Evolutionary conservation across 2,329 filamentous ascomycete species (phyloP).

Genomic region (Neonectria punicea): DNA sequence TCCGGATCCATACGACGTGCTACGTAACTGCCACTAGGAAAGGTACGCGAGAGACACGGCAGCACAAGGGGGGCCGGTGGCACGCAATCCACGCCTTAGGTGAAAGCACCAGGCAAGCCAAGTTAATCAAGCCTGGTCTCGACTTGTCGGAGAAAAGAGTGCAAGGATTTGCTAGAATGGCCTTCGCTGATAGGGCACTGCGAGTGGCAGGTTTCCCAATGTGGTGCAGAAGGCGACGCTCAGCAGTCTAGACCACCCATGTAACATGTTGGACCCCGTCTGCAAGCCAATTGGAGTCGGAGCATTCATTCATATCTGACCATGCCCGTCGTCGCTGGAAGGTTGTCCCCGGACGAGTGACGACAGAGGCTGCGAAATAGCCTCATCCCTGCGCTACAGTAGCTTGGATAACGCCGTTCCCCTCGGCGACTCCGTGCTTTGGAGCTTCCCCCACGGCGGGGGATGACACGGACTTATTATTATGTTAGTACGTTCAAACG

Average conservation of each 20-base stretch:
- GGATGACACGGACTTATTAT: background rate
- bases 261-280: background rate
- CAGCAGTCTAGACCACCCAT: background rate
- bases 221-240: conserved; percentile 15
- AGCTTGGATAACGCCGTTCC: background rate
- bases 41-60: background rate
- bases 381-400: conserved; percentile 15
- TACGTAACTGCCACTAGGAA: background rate
- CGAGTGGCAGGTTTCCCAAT: conserved; percentile 8
- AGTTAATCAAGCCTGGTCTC: background rate
- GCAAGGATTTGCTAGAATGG: no score
- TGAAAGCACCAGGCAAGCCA: conserved; percentile 1
- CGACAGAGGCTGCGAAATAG: conserved; percentile 4
- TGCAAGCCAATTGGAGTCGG: conserved; percentile 19
- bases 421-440: conserved; percentile 10
- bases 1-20: background rate
- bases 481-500: no score
- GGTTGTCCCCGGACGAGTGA: background rate
- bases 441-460: background rate
- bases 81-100: conserved; percentile 1
- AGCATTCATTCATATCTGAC: conserved; percentile 14
- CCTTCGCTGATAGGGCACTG: no score
- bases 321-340: conserved; percentile 7
- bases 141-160: background rate
- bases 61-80: background rate